These are phyloP conservation scores for Crithidia brevicula DNA, from an alignment of 208 protist species.

Conservation along the genomic window DNA sequence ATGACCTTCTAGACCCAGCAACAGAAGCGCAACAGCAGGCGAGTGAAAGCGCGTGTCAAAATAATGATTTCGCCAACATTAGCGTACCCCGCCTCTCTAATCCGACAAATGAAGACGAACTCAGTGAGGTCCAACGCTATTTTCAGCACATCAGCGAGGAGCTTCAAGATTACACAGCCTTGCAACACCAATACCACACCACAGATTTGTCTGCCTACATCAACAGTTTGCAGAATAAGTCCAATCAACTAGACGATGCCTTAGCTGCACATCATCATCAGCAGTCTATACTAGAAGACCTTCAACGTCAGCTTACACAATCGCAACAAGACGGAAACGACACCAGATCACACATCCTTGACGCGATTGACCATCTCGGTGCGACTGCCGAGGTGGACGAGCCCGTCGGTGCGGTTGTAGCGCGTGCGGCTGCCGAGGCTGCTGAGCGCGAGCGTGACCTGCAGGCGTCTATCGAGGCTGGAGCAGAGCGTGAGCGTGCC, in stretches of 20 bases:
- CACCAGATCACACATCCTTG: no score
- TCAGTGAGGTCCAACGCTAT: no score
- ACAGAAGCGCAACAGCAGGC: neutral
- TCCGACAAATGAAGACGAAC: neutral
- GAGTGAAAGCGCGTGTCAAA: neutral
- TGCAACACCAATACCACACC: neutral
- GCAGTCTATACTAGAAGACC: neutral
- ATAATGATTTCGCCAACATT: no score
- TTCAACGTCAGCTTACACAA: neutral
- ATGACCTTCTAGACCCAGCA: neutral
- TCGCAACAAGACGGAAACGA: no score
- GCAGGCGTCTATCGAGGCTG: neutral
- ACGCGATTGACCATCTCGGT: no score
- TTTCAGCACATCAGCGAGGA: no score
- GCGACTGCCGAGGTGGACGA: neutral
- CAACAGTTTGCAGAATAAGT: neutral
- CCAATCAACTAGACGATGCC: neutral
- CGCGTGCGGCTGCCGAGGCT: constrained; percentile 16
- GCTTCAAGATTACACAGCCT: neutral
- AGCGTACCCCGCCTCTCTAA: no score
- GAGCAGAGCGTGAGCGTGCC: neutral
- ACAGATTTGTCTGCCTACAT: neutral
- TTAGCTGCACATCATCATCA: neutral
- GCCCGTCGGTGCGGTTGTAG: constrained; percentile 2
- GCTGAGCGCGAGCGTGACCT: neutral